These are phyloP conservation scores for Macaranga tanarius DNA, from an alignment of 441 rosid genomes.

Conservation along the genomic window DNA sequence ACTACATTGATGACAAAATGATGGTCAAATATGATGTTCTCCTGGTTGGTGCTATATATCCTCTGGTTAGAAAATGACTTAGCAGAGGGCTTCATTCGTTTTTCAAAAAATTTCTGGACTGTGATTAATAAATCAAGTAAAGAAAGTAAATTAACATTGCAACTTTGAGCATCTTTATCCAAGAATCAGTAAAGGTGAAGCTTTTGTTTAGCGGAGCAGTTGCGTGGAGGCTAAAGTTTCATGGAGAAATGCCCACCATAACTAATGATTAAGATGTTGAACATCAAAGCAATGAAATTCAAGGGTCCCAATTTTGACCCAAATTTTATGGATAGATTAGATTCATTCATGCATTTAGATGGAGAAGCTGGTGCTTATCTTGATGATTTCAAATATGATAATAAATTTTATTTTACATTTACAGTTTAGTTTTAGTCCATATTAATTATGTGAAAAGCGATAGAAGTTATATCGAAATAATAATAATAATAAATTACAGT, in stretches of 20 bases:
- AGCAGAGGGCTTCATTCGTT: background rate
- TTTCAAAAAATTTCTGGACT: no score
- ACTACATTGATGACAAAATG: background rate
- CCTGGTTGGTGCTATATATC: background rate
- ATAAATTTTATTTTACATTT: no score
- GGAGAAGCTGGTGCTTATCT: background rate
- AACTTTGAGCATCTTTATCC: constrained; percentile 15
- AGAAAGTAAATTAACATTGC: background rate
- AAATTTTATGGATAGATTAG: background rate
- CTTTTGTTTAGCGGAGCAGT: background rate
- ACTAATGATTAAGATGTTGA: constrained; percentile 6
- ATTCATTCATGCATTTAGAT: background rate
- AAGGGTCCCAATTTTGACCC: background rate
- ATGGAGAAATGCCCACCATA: background rate
- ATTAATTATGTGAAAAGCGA: no score
- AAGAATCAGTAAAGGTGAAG: constrained; percentile 15
- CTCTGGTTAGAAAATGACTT: constrained; percentile 1
- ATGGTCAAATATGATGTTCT: background rate
- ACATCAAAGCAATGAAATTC: background rate
- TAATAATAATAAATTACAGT: no score
- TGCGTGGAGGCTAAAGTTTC: constrained; percentile 17
- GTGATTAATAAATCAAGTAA: no score
- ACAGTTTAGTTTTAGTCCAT: no score
- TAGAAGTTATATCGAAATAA: no score
- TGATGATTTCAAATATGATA: background rate